phyloP scores from a whole-genome alignment of 75 land plant species.

The Pinus albicaulis region DNA sequence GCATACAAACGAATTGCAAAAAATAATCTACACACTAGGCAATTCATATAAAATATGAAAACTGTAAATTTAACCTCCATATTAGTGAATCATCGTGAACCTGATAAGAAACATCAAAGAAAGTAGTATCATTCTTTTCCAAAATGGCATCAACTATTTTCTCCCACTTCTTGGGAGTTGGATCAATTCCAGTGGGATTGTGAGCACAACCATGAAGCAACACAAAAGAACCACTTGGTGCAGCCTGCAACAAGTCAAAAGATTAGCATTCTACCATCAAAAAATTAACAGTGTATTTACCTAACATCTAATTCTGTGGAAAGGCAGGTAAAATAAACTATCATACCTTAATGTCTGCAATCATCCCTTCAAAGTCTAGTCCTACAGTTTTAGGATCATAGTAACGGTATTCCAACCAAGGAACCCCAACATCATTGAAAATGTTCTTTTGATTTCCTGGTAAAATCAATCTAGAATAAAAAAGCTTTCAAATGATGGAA shows the following conservation, averaged over 20 bases:
- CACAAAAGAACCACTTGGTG: slow-evolving; percentile 89
- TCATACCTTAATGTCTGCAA: slow-evolving; percentile 83
- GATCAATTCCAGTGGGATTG: slow-evolving; percentile 99
- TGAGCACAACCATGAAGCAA: slow-evolving; percentile 99
- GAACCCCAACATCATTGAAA: slow-evolving; percentile 95
- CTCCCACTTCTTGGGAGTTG: slow-evolving; percentile 96
- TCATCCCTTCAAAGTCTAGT: slow-evolving; percentile 96
- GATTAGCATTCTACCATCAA: not conserved
- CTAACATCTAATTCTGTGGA: slow-evolving; percentile 31
- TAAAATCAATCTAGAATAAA: not conserved
- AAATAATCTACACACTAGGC: too few species aligned
- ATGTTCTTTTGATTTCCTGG: slow-evolving; percentile 98
- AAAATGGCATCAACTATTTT: slow-evolving; percentile 89
- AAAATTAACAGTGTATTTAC: too few species aligned
- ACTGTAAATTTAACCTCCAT: too few species aligned
- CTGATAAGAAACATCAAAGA: slow-evolving; percentile 58
- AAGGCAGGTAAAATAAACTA: not conserved
- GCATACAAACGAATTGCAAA: too few species aligned
- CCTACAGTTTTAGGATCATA: slow-evolving; percentile 96
- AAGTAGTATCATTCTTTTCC: slow-evolving; percentile 50
- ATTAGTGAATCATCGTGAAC: slow-evolving; percentile 15
- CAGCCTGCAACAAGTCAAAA: slow-evolving; percentile 50
- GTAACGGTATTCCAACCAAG: slow-evolving; percentile 96
- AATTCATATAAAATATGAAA: too few species aligned
- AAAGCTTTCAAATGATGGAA: not conserved